Evolutionary conservation across 1,284 basidiomycete genomes (phyloP).

Genomic region (Pseudozyma sp.): DNA sequence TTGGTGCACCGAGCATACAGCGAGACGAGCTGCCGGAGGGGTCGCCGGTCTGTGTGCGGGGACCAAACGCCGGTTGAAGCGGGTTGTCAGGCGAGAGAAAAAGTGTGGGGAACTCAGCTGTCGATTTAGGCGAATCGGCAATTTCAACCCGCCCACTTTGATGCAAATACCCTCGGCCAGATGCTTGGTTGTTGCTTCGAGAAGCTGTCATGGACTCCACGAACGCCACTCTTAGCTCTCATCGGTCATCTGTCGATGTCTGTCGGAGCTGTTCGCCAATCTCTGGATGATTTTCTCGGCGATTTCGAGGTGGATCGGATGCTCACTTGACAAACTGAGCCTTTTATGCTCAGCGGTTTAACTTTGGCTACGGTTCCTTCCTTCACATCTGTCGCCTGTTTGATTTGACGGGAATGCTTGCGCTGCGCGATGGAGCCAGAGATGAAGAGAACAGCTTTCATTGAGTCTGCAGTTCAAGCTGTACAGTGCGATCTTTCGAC

Average conservation of each 20-base stretch:
- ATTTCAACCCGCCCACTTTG: not conserved
- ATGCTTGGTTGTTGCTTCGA: not conserved
- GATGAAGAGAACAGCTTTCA: too few species aligned
- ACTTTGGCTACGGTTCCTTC: too few species aligned
- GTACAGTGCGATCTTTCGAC: not conserved
- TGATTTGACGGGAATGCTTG: too few species aligned
- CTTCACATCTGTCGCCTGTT: too few species aligned
- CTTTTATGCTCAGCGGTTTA: too few species aligned
- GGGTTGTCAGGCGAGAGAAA: not conserved
- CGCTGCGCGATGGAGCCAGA: too few species aligned
- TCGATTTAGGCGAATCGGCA: not conserved
- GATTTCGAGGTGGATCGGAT: too few species aligned
- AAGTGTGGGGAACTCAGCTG: not conserved
- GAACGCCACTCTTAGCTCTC: not conserved
- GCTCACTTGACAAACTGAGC: too few species aligned
- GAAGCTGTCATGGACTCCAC: not conserved
- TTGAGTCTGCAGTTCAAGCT: too few species aligned
- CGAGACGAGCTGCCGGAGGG: not conserved
- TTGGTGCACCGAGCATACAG: not conserved
- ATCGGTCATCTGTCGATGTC: not conserved
- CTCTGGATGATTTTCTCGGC: too few species aligned
- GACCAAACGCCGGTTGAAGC: not conserved
- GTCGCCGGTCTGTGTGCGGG: not conserved
- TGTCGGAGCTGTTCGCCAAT: not conserved
- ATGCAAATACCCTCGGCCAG: not conserved